Evolutionary conservation across 768 basidiomycete species (phyloP).

Genomic region (Aureoboletus auriporus): DNA sequence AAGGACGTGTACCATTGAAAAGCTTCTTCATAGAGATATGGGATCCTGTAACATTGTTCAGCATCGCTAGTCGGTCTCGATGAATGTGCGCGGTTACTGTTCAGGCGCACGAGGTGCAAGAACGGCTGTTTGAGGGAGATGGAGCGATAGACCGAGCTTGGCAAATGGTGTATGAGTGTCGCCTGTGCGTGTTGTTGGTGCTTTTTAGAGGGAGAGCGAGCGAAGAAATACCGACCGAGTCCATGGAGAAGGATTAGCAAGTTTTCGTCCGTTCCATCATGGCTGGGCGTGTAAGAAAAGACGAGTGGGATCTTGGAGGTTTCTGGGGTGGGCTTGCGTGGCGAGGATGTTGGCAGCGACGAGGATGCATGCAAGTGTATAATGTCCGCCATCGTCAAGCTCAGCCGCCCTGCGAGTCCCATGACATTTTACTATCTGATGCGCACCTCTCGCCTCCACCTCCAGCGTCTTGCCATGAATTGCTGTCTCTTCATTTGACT

Average conservation of each 20-base stretch:
- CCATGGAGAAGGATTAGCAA: conserved; percentile 82
- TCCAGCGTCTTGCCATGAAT: too few relatives aligned
- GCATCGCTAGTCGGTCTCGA: background rate
- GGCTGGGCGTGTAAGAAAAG: conserved; percentile 67
- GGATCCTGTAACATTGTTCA: conserved; percentile 48
- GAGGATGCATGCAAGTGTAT: conserved; percentile 18
- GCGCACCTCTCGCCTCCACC: too few relatives aligned
- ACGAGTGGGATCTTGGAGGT: conserved; percentile 44
- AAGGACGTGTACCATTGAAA: conserved; percentile 89
- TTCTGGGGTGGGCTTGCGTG: conserved; percentile 49
- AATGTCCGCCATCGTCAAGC: conserved; percentile 13
- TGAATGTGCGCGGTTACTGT: conserved; percentile 44
- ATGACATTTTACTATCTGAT: too few relatives aligned
- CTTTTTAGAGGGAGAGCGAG: background rate
- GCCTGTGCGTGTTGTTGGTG: conserved; percentile 41
- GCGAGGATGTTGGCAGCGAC: conserved; percentile 5
- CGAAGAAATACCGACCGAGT: conserved; percentile 50
- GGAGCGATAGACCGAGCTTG: conserved; percentile 66
- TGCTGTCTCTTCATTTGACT: too few relatives aligned
- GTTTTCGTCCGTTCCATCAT: conserved; percentile 85
- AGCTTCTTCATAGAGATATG: conserved; percentile 72
- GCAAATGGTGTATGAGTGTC: conserved; percentile 79
- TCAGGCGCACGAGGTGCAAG: conserved; percentile 79
- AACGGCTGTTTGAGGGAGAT: conserved; percentile 85
- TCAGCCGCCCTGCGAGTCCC: too few relatives aligned